Evolutionary conservation across 352 stramenopile species (phyloP), one percentile per base, ranked within the genome.

Genomic region (Pythium utonaiense): DNA sequence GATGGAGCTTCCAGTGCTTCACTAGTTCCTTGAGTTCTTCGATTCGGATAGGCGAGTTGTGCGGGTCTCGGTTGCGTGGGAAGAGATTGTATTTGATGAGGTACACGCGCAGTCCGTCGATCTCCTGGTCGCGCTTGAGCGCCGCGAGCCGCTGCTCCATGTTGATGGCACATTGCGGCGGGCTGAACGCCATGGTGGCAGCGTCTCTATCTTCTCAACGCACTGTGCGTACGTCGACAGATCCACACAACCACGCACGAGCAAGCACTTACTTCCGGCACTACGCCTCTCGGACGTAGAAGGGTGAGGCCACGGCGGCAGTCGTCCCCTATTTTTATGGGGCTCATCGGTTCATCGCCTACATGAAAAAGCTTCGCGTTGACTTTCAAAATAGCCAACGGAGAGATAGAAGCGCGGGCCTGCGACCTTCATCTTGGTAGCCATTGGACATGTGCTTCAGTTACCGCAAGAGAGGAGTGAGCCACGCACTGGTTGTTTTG

Each of bases 11-110:
- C 86, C 89, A 97, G 68, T 94, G 81, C 57, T 95, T 92, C 14
- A 96, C 88, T 10, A 97, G 74, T 60, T 97, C 91, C 66, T 97
- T 97, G 41, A 97, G 80, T 71, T 97, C 86, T 44, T 97, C 88
- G 22, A 92, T 66, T 40, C 82, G 80, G 67, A 94, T 95, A 24
- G 80, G 84, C 42, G 83, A 93, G 74, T 94, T 95, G 53, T 92
- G 70, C 2, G 83, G 83, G 66, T 92, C 86, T 16, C 84, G 80
- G 40, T 92, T 92, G 33, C 80, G 81, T 34, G 82, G 83, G 58
- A 95, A 93, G 48, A 93, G 74, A 50, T 93, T 90, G 73, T 91
- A 91, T 65, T 95, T 95, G 70, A 95, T 88, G 22, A 95, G 66
- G 52, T 93, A 91, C 38, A 85, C 81, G 52, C 86, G 78, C 19